A percentile compares a stretch with the other conserved stretches of the same genome.
These are phyloP conservation scores for Fusarium pilosicola DNA, from an alignment of 2,329 filamentous ascomycete genomes.

Conservation along the genomic window DNA sequence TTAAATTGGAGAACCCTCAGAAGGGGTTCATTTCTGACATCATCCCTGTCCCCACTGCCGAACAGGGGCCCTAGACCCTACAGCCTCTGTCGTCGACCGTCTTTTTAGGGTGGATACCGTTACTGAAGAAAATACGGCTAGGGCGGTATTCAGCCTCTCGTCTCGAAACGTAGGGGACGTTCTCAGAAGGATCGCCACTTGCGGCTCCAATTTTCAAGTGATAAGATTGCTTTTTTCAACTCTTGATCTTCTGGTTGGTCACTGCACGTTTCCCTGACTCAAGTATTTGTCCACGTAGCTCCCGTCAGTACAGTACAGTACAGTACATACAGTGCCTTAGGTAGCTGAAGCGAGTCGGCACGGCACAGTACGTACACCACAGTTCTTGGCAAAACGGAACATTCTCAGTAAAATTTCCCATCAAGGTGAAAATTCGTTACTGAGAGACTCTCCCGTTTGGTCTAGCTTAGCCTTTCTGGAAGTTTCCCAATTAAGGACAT, in stretches of 20 bases:
- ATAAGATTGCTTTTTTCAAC: conserved; percentile 29
- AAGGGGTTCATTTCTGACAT: conserved; percentile 33
- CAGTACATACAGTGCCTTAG: not conserved
- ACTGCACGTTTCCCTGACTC: conserved; percentile 26
- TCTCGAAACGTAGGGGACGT: not conserved
- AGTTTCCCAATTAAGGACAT: conserved; percentile 17
- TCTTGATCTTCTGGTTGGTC: conserved; percentile 21
- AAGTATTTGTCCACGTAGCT: conserved; percentile 31
- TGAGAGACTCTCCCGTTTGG: not conserved
- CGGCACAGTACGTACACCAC: not conserved
- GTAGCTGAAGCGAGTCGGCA: not conserved
- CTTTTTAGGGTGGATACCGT: conserved; percentile 30
- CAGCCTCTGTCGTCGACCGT: conserved; percentile 11
- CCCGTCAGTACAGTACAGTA: not conserved
- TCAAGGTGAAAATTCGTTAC: conserved; percentile 25
- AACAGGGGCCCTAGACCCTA: conserved; percentile 13
- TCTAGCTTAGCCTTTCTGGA: conserved; percentile 17
- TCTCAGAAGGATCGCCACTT: conserved; percentile 31
- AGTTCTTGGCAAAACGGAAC: conserved; percentile 3
- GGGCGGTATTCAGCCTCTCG: conserved; percentile 16
- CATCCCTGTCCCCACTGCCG: conserved; percentile 33
- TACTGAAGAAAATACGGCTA: conserved; percentile 33
- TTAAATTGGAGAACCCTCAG: conserved; percentile 13
- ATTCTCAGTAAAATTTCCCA: not conserved
- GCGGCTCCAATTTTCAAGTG: conserved; percentile 16